Evolutionary conservation across 2,329 filamentous ascomycete species (phyloP).

Genomic region (Sclerotinia sclerotiorum): DNA sequence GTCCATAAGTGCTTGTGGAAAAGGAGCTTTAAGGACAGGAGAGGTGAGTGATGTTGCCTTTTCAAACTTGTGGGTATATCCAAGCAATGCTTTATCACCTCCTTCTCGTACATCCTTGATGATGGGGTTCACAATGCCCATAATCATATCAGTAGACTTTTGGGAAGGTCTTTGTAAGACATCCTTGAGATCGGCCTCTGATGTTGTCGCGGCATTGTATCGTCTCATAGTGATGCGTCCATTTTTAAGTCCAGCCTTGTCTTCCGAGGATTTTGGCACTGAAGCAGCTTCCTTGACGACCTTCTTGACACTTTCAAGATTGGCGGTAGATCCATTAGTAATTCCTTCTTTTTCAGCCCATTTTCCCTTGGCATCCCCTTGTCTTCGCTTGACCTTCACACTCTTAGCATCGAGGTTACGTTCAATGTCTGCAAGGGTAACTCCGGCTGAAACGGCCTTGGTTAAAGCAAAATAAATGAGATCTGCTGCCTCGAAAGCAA

Average conservation of each 20-base stretch:
- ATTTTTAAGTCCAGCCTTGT: slow-evolving; percentile 50
- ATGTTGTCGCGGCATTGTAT: slow-evolving; percentile 66
- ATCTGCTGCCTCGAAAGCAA: slow-evolving; percentile 93
- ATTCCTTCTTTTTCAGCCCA: slow-evolving; percentile 85
- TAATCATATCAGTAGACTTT: slow-evolving; percentile 89
- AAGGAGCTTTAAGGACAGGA: slow-evolving; percentile 86
- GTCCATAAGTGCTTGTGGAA: slow-evolving; percentile 81
- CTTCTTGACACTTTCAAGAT: slow-evolving; percentile 42
- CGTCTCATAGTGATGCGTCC: slow-evolving; percentile 80
- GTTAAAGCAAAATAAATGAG: slow-evolving; percentile 94
- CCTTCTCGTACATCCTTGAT: slow-evolving; percentile 80
- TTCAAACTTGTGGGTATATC: slow-evolving; percentile 97
- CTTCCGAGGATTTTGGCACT: slow-evolving; percentile 51
- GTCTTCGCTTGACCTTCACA: slow-evolving; percentile 89
- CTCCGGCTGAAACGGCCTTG: slow-evolving; percentile 81
- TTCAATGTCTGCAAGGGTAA: slow-evolving; percentile 85
- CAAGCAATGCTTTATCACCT: slow-evolving; percentile 84
- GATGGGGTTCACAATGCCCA: slow-evolving; percentile 87
- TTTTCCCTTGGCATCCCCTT: slow-evolving; percentile 90
- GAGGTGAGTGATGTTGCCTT: slow-evolving; percentile 89
- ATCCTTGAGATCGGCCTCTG: slow-evolving; percentile 64
- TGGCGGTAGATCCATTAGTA: slow-evolving; percentile 37
- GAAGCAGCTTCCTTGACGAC: slow-evolving; percentile 48
- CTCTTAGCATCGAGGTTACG: slow-evolving; percentile 91
- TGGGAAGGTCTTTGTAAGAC: slow-evolving; percentile 88